A percentile compares a stretch with the other conserved stretches of the same genome.
Evolutionary conservation across 495 filamentous ascomycete genomes (phyloP).

Genomic region (Trichoderma orchidacearum): DNA sequence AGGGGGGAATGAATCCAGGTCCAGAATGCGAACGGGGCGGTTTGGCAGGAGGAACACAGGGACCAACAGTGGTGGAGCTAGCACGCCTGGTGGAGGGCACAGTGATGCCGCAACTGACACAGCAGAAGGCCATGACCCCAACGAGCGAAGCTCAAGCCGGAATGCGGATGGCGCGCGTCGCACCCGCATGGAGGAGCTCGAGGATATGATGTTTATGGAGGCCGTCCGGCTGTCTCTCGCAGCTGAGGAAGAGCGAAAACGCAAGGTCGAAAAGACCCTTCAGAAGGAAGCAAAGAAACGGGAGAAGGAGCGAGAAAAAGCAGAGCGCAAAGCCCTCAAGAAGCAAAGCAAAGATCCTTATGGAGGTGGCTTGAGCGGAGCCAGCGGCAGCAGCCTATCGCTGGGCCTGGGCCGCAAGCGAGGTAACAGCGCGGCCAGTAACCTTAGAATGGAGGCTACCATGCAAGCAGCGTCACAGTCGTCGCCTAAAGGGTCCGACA

Average conservation of each 20-base stretch:
- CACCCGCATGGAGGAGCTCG: conserved; percentile 69
- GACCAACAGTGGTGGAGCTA: conserved; percentile 14
- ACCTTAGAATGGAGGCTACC: conserved; percentile 29
- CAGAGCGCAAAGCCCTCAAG: conserved; percentile 67
- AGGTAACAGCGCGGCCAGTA: conserved; percentile 40
- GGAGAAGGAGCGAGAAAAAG: conserved; percentile 74
- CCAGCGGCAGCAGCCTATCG: conserved; percentile 38
- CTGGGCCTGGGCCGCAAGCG: conserved; percentile 31
- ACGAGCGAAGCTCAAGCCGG: conserved; percentile 12
- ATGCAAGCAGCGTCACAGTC: conserved; percentile 14
- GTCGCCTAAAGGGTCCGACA: conserved; percentile 3
- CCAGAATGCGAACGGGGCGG: conserved; percentile 25
- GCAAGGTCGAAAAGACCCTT: conserved; percentile 65
- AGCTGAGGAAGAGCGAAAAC: conserved; percentile 78
- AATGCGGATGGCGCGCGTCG: conserved; percentile 28
- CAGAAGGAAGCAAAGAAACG: conserved; percentile 69
- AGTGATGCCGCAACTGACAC: conserved; percentile 14
- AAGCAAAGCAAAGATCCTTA: conserved; percentile 34
- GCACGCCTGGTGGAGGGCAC: conserved; percentile 2
- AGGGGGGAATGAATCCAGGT: conserved; percentile 39
- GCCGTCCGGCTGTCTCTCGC: conserved; percentile 80
- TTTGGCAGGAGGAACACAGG: conserved; percentile 34
- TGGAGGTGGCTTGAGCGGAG: conserved; percentile 31
- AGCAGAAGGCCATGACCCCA: conserved; percentile 15
- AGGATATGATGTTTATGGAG: conserved; percentile 98